Percentiles rank a stretch among this genome's conserved stretches.
phyloP scores from a whole-genome alignment of 2,329 filamentous ascomycete genomes.

The Sporothrix humicola region DNA sequence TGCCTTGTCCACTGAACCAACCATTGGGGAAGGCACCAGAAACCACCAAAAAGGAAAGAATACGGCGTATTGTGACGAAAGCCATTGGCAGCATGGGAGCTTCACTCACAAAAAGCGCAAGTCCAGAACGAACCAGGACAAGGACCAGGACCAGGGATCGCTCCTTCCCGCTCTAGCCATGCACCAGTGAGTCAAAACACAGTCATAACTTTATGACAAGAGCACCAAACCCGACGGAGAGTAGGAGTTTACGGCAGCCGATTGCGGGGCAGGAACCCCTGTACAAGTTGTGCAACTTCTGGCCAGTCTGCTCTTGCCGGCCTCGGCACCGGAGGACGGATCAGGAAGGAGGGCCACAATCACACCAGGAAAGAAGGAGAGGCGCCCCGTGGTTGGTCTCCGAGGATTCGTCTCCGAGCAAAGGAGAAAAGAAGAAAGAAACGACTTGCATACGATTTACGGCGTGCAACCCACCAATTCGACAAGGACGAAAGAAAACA shows the following conservation, averaged over 20 bases:
- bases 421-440: neutral
- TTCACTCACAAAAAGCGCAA: neutral
- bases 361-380: neutral
- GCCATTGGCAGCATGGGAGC: neutral
- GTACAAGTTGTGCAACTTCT: neutral
- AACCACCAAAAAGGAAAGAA: neutral
- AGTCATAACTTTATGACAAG: neutral
- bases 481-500: neutral
- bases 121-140: neutral
- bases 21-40: neutral
- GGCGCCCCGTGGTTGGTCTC: slow-evolving; percentile 2
- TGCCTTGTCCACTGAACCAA: too few relatives aligned
- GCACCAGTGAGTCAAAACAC: neutral
- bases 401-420: slow-evolving; percentile 7
- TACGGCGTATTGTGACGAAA: neutral
- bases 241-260: slow-evolving; percentile 14
- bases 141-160: neutral
- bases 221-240: neutral
- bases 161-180: slow-evolving; percentile 2
- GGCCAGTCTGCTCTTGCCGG: neutral
- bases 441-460: neutral
- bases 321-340: slow-evolving; percentile 18
- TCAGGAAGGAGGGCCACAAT: neutral
- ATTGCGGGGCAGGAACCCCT: neutral
- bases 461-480: slow-evolving; percentile 8